A percentile compares a stretch with the other conserved stretches of the same genome.
These are phyloP conservation scores for Trametes versicolor DNA, from an alignment of 1,284 basidiomycete species.

Conservation along the genomic window DNA sequence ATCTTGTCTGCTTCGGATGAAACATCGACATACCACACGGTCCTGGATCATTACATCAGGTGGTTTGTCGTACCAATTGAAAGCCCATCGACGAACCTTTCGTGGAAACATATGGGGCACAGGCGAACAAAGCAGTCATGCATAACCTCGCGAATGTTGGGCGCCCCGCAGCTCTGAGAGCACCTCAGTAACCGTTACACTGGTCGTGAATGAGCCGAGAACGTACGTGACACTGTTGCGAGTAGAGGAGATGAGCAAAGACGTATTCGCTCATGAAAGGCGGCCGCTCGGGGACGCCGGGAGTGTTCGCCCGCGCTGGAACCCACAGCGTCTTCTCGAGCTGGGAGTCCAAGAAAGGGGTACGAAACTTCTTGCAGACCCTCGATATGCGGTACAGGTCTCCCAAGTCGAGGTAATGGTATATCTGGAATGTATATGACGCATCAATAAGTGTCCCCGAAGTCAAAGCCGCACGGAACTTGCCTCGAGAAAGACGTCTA, in stretches of 20 bases:
- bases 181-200: too few relatives aligned
- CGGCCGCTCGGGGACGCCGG: slow-evolving; percentile 15
- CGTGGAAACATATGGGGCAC: not conserved
- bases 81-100: not conserved
- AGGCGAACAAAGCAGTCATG: not conserved
- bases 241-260: slow-evolving; percentile 19
- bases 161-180: not conserved
- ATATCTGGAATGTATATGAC: slow-evolving; percentile 47
- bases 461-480: not conserved
- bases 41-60: too few relatives aligned
- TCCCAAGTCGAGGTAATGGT: slow-evolving; percentile 52
- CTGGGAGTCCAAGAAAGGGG: slow-evolving; percentile 12
- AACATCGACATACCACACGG: too few relatives aligned
- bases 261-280: slow-evolving; percentile 1
- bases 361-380: slow-evolving; percentile 22
- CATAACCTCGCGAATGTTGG: not conserved
- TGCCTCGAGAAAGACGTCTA: slow-evolving; percentile 9
- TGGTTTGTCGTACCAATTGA: too few relatives aligned
- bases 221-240: slow-evolving; percentile 15
- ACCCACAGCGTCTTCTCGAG: slow-evolving; percentile 17
- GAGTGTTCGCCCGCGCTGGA: not conserved
- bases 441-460: too few relatives aligned
- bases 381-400: slow-evolving; percentile 41
- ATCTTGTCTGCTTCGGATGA: too few relatives aligned
- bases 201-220: not conserved